These are phyloP conservation scores for Trypanosoma caninum DNA, from an alignment of 208 protist species.

Conservation along the genomic window DNA sequence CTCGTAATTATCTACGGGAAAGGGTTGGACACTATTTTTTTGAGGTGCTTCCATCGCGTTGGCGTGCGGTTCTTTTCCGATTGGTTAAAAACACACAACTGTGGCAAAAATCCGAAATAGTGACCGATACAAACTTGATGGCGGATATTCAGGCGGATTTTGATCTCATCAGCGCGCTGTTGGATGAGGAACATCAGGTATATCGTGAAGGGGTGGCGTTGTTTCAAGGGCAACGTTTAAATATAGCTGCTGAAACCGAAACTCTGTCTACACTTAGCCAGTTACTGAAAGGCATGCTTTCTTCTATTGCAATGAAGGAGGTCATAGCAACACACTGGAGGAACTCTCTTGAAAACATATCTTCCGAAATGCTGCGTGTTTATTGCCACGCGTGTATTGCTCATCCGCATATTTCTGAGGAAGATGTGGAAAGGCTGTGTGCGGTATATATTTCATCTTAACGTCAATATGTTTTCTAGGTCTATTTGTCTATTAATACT, in stretches of 20 bases:
- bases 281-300: slow-evolving; percentile 38
- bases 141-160: slow-evolving; percentile 34
- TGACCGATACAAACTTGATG: not conserved
- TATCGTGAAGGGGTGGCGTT: slow-evolving; percentile 29
- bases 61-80: slow-evolving; percentile 35
- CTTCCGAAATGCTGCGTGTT: slow-evolving; percentile 52
- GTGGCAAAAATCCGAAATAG: slow-evolving; percentile 8
- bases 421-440: slow-evolving; percentile 26
- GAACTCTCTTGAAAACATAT: slow-evolving; percentile 12
- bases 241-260: not conserved
- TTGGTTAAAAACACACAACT: slow-evolving; percentile 40
- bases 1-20: slow-evolving; percentile 9
- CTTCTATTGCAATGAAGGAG: slow-evolving; percentile 41
- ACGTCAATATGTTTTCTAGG: not conserved
- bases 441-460: not conserved
- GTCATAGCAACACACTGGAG: slow-evolving; percentile 49
- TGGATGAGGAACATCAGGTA: slow-evolving; percentile 45
- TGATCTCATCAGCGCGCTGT: slow-evolving; percentile 26
- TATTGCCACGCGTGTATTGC: slow-evolving; percentile 54
- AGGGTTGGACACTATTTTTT: slow-evolving; percentile 11
- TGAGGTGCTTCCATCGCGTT: slow-evolving; percentile 15
- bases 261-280: not conserved
- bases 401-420: slow-evolving; percentile 23
- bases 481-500: not conserved
- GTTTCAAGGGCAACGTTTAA: not conserved